Percentiles rank a stretch among this genome's conserved stretches.
These are phyloP conservation scores for Penicillium psychrosexuale DNA, from an alignment of 2,329 filamentous ascomycete species.

Conservation along the genomic window DNA sequence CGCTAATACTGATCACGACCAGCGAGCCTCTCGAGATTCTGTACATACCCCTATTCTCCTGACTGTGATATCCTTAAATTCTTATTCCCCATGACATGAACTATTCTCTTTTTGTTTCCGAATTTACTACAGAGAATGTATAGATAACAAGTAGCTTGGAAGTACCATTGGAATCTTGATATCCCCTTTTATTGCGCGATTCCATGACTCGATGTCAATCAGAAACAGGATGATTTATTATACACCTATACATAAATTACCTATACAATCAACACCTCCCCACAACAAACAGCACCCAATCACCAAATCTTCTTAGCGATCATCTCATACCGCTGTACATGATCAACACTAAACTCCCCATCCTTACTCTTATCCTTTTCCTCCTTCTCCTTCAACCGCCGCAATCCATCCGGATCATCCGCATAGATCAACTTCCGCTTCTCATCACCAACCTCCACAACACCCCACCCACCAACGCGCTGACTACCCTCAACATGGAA, in stretches of 20 bases:
- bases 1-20: constrained; percentile 17
- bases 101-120: neutral
- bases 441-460: constrained; percentile 86
- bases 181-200: neutral
- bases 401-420: constrained; percentile 71
- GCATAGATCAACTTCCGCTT: constrained; percentile 80
- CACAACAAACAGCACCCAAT: constrained; percentile 6
- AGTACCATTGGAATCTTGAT: neutral
- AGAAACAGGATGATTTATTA: neutral
- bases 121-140: neutral
- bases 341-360: constrained; percentile 58
- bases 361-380: constrained; percentile 59
- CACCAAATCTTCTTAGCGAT: constrained; percentile 95
- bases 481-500: constrained; percentile 67
- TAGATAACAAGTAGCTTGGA: neutral
- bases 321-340: constrained; percentile 84
- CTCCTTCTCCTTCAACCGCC: constrained; percentile 61
- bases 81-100: neutral
- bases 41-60: constrained; percentile 14
- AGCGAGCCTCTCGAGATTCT: constrained; percentile 14
- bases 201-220: neutral
- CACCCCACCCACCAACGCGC: constrained; percentile 75
- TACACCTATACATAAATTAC: neutral
- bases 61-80: constrained; percentile 5
- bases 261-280: neutral